Base-by-base conservation (phyloP, 2,329 filamentous ascomycete genomes). In the Colletotrichum sp. region DNA sequence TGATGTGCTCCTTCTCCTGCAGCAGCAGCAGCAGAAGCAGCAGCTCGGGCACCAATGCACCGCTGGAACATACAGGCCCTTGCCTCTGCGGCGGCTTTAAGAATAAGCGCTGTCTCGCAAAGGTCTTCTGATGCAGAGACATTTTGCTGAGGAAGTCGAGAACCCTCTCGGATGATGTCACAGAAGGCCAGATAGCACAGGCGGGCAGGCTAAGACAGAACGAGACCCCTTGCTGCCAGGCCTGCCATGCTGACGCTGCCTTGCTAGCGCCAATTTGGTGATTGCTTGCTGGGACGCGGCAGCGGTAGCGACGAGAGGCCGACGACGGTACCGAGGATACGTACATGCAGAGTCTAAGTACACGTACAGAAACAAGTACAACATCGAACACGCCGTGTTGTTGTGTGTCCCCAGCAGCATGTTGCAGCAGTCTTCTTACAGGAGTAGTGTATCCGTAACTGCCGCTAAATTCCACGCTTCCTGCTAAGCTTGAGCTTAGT, bases 161-260 rank as follows among this genome's bases (percentile, higher is more conserved):
- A 66, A 66, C 3, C 15, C 13, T 32, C 63, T 36, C 21, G 44
- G 24, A 69, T 76, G 73, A 76, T 72, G 69, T 76, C 73, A 76
- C 73, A 39, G 21, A 64, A 71, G 36, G 68, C 68, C 34, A 52
- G 57, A 59, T 12, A 30, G 36, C 57, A 52, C 16, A 52, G 36
- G 21, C 21, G 36, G 63, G n/a, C 49, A 36, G 68, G 52, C 72
- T 59, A 64, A 72, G 73, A 76, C 73, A 72, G 32, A 68, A 68
- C 16, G 5, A 69, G 69, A 34, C 32, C 73, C 69, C 73, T 72
- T 76, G 73, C 69, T 64, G 69, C 59, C 59, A 36, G 59, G 65
- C 55, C 55, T 62, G 64, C 34, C 49, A 66, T 60, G 68, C 67
- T 21, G 21, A 49, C 21, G 36, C 63, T 30, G 63, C 26, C 60